Percentiles rank a stretch among this genome's conserved stretches.
phyloP scores from a whole-genome alignment of 2,329 filamentous ascomycete genomes.

The Aspergillus floridensis region DNA sequence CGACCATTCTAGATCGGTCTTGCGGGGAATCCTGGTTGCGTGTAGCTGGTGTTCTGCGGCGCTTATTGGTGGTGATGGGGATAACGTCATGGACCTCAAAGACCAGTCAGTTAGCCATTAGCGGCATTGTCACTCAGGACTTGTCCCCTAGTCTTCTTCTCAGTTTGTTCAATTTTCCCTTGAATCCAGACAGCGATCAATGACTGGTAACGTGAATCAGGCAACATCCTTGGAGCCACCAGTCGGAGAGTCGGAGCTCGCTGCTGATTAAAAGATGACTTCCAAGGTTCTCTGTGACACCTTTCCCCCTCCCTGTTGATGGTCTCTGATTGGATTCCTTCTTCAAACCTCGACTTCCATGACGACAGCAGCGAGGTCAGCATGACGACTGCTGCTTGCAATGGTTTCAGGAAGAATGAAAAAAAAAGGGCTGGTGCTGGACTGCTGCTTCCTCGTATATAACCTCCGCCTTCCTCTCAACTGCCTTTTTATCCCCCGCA shows the following conservation, averaged over 20 bases:
- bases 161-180: too few species aligned
- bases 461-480: neutral
- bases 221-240: neutral
- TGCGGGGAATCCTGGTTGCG: neutral
- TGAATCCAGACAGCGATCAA: too few species aligned
- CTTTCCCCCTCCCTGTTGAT: neutral
- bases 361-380: constrained; percentile 27
- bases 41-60: neutral
- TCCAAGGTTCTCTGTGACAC: constrained; percentile 2
- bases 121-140: neutral
- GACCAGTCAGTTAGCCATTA: neutral
- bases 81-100: neutral
- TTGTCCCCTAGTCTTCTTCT: too few species aligned
- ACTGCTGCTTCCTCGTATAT: constrained; percentile 2
- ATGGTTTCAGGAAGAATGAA: neutral
- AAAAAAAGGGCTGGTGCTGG: too few species aligned
- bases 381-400: constrained; percentile 25
- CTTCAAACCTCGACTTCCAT: constrained; percentile 13
- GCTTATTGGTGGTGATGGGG: neutral
- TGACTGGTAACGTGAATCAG: neutral
- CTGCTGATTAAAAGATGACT: neutral
- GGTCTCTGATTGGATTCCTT: constrained; percentile 10
- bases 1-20: neutral
- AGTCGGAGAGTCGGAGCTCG: neutral
- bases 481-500: neutral